Percentiles rank a stretch among this genome's conserved stretches.
Conservation (phyloP, 179 eudicot genomes). For the Spinacia oleracea region DNA sequence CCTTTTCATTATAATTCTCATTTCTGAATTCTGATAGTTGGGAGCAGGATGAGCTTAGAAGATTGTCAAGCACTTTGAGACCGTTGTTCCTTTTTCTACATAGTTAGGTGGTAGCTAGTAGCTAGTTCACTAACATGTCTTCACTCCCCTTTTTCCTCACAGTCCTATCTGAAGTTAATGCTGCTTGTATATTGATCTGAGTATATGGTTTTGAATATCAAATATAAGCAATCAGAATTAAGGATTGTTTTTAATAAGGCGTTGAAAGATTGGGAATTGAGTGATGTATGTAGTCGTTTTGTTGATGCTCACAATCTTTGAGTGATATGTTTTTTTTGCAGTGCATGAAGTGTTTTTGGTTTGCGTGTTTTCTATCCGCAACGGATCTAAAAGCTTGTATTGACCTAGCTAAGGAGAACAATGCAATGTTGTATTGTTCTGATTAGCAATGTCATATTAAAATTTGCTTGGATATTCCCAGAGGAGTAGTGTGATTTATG, state of each 20-base stretch:
- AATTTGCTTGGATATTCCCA: background rate
- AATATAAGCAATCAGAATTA: background rate
- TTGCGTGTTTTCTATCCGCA: background rate
- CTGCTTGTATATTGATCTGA: background rate
- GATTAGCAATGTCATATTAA: background rate
- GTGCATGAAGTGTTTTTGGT: background rate
- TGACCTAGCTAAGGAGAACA: background rate
- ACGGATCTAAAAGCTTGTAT: background rate
- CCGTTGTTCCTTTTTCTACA: background rate
- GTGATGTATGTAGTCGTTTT: background rate
- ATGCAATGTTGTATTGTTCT: background rate
- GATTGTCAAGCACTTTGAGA: too few relatives aligned
- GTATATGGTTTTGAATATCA: background rate
- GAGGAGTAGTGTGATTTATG: conserved; percentile 3
- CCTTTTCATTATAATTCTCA: too few relatives aligned
- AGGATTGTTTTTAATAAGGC: background rate
- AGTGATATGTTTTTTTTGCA: background rate
- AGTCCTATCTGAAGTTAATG: background rate
- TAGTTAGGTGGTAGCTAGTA: too few relatives aligned
- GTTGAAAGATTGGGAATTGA: background rate
- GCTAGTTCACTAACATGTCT: too few relatives aligned
- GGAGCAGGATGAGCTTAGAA: too few relatives aligned
- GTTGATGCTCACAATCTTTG: background rate
- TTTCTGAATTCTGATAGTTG: too few relatives aligned
- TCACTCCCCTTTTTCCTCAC: background rate